Evolutionary conservation across 305 asterid species (phyloP).

Genomic region (Fraxinus dipetala): DNA sequence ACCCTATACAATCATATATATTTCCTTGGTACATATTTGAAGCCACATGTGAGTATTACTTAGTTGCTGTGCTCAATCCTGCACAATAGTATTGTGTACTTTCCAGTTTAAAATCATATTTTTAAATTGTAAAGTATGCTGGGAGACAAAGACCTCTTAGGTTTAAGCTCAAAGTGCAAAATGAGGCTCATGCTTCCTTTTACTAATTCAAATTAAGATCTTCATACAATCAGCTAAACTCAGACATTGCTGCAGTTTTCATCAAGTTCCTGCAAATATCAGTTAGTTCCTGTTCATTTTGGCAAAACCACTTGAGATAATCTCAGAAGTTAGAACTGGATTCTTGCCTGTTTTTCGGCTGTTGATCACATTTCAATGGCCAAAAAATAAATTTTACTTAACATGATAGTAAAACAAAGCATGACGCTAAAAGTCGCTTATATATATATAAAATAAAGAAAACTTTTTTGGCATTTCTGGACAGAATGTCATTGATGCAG

Average conservation of each 20-base stretch:
- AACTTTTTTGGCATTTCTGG: not conserved
- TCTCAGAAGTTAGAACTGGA: not conserved
- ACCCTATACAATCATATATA: constrained; percentile 59
- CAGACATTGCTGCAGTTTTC: not conserved
- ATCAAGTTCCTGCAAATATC: not conserved
- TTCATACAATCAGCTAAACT: not conserved
- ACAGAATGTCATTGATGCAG: not conserved
- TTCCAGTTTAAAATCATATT: not conserved
- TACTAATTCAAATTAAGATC: not conserved
- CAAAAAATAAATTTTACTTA: not conserved
- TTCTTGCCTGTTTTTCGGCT: not conserved
- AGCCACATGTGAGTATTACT: constrained; percentile 80
- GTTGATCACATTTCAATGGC: not conserved
- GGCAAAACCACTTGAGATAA: not conserved
- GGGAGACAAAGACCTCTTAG: not conserved
- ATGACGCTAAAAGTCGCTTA: not conserved
- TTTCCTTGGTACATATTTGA: constrained; percentile 77
- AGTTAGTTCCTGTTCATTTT: not conserved
- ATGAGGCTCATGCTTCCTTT: not conserved
- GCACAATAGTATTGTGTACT: constrained; percentile 4
- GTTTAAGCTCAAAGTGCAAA: not conserved
- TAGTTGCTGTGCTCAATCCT: constrained; percentile 18
- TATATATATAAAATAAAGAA: not conserved
- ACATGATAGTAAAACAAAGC: not conserved
- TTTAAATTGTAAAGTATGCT: not conserved